Percentiles rank a stretch among this genome's conserved stretches.
Conservation (phyloP, 164 flowering plant species). For the Sedum album region DNA sequence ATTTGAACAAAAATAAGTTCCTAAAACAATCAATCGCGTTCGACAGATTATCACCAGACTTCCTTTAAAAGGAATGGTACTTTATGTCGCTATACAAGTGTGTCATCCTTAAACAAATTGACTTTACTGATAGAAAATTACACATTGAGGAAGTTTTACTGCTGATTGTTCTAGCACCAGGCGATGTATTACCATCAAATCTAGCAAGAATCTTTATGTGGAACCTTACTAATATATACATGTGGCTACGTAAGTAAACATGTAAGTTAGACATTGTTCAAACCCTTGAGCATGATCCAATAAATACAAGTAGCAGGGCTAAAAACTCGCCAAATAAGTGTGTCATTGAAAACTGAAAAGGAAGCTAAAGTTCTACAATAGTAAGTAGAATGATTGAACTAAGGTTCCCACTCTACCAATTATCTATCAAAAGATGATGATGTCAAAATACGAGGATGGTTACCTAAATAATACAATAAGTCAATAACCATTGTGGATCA, state of each 20-base stretch:
- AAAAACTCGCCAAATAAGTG: not conserved
- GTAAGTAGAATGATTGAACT: not conserved
- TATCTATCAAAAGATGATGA: too few relatives aligned
- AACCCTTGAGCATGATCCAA: not conserved
- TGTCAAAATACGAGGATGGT: too few relatives aligned
- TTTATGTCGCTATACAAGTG: not conserved
- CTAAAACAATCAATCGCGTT: too few relatives aligned
- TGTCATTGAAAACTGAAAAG: not conserved
- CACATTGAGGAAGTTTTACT: too few relatives aligned
- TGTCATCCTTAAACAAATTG: not conserved
- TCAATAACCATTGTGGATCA: too few relatives aligned
- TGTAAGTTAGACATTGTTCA: not conserved
- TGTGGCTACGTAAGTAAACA: not conserved
- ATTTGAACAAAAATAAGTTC: too few relatives aligned
- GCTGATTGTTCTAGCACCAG: too few relatives aligned
- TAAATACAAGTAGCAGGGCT: not conserved
- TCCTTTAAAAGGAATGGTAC: too few relatives aligned
- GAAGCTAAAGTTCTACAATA: not conserved
- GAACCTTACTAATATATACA: not conserved
- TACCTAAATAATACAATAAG: too few relatives aligned
- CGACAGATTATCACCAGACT: too few relatives aligned
- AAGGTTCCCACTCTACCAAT: not conserved
- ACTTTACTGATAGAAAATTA: not conserved
- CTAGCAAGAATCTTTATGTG: not conserved
- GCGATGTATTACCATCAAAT: constrained; percentile 1